These are phyloP conservation scores for Ajuga reptans DNA, from an alignment of 305 asterid species.

Conservation along the genomic window DNA sequence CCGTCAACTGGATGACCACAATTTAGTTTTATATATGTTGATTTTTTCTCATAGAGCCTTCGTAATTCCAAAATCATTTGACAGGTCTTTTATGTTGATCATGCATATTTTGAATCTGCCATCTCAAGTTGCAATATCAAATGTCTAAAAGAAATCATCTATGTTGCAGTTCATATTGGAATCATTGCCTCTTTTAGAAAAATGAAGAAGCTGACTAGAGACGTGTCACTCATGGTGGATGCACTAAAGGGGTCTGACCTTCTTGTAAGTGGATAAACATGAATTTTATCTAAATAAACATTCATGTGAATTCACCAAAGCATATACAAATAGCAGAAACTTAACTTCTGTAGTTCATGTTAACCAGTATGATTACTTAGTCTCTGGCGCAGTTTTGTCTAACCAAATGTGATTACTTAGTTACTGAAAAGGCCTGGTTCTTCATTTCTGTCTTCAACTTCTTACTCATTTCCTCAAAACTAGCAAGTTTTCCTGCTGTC, in stretches of 20 bases:
- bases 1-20: slow-evolving; percentile 3
- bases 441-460: neutral
- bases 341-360: neutral
- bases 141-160: slow-evolving; percentile 21
- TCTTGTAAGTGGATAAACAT: slow-evolving; percentile 52
- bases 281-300: neutral
- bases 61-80: neutral
- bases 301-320: neutral
- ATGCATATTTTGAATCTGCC: slow-evolving; percentile 14
- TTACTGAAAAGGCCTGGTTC: neutral
- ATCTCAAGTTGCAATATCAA: neutral
- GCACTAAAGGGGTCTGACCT: slow-evolving; percentile 73
- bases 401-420: neutral
- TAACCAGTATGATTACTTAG: neutral
- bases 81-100: slow-evolving; percentile 13
- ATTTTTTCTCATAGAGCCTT: neutral
- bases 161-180: slow-evolving; percentile 77
- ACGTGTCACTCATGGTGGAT: slow-evolving; percentile 47
- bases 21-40: neutral
- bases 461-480: neutral
- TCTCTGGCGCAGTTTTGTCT: neutral
- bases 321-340: neutral
- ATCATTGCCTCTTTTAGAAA: slow-evolving; percentile 77
- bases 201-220: slow-evolving; percentile 77
- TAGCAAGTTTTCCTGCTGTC: slow-evolving; percentile 17